phyloP scores from a whole-genome alignment of 306 rosid species.

The Pterocarpus santalinus region DNA sequence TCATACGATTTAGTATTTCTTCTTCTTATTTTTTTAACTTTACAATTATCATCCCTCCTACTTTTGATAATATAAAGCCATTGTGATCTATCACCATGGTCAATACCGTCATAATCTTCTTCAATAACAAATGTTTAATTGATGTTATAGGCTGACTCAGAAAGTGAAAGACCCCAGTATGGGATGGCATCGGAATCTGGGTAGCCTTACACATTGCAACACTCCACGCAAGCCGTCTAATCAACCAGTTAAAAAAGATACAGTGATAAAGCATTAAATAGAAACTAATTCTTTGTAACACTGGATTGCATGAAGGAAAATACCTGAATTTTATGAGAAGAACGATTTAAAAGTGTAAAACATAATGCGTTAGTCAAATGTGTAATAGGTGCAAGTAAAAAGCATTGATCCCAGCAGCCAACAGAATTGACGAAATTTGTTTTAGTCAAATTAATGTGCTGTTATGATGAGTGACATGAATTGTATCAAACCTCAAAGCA shows the following conservation, averaged over 20 bases:
- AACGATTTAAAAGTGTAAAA: conserved; percentile 23
- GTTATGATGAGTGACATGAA: conserved; percentile 27
- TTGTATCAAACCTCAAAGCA: conserved; percentile 12
- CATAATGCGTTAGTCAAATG: conserved; percentile 34
- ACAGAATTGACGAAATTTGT: conserved; percentile 32
- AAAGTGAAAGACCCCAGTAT: not conserved
- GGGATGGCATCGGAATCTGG: not conserved
- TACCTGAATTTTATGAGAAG: not conserved
- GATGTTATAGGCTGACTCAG: not conserved
- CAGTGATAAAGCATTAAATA: not conserved
- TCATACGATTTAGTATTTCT: too few relatives aligned
- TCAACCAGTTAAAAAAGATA: conserved; percentile 23
- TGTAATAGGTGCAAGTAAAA: conserved; percentile 27
- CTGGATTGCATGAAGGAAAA: conserved; percentile 2
- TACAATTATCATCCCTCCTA: not conserved
- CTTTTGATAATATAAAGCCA: not conserved
- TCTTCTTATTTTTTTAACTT: too few relatives aligned
- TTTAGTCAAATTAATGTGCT: conserved; percentile 44
- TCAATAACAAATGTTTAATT: conserved; percentile 25
- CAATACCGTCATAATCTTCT: not conserved
- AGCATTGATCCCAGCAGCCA: conserved; percentile 12
- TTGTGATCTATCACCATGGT: not conserved
- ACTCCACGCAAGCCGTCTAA: conserved; percentile 32
- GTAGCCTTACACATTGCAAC: not conserved
- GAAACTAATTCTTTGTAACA: not conserved